Evolutionary conservation across 495 filamentous ascomycete genomes (phyloP), one percentile per base, ranked within the genome.

Genomic region (Penicillium desertorum): DNA sequence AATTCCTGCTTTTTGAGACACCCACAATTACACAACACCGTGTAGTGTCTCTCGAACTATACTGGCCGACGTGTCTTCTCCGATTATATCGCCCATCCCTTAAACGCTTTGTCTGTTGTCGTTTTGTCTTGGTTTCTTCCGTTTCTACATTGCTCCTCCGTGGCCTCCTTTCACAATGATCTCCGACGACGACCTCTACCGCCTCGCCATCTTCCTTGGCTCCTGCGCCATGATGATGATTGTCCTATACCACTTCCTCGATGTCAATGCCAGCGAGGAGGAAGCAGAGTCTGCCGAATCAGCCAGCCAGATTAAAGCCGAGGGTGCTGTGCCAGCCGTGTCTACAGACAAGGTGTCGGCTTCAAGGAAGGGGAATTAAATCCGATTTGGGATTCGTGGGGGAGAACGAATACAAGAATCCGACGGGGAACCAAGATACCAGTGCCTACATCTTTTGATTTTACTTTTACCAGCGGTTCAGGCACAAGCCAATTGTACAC

Each of bases 161-260:
- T 32, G 17, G 5, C 9, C 12, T 19, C 12, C 39, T 16, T 53
- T 47, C 73, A 85, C 46, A 41, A 94, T 94, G 90, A 92, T 94
- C 71, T 86, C 88, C 74, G 90, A 94, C 85, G 76, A 86, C 61
- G 87, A 91, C 52, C 84, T 94, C 64, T 89, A 90, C 77, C 80
- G 82, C 27, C 86, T 99, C 22, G 92, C 94, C 73, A 86, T 96
- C 69, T 93, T 96, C 74, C 89, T 98, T 55, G 94, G 95, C 75
- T 91, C 86, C 42, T 81, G 86, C 32, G 84, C 94, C 63, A 94
- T 97, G 92, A 83, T 96, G 52, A 83, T 99, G 61, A 96, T 96
- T 46, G 85, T 98, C 44, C 75, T 96, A 19, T 98, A 98, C 81
- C 91, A 96, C 76, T 98, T 95, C 80, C 87, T 99, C 64, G 92